phyloP scores from a whole-genome alignment of 2,329 filamentous ascomycete genomes.

The Alternaria brassicicola region DNA sequence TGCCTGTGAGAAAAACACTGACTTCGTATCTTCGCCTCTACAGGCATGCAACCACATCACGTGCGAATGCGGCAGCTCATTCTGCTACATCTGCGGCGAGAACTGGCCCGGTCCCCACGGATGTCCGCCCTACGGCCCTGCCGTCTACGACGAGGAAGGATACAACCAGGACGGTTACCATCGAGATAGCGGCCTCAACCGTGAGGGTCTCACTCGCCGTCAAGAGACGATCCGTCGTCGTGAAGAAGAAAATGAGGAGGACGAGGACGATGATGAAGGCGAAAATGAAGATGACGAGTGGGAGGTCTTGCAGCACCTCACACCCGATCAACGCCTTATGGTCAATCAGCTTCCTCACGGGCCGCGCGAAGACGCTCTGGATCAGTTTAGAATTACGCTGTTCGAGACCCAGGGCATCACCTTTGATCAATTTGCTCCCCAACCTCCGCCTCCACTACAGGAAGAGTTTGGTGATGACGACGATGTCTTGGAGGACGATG shows the following conservation, averaged over 20 bases:
- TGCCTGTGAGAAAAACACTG: too few relatives aligned
- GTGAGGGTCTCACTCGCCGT: conserved; percentile 27
- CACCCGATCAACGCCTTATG: conserved; percentile 10
- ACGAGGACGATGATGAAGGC: conserved; percentile 9
- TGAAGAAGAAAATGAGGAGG: conserved; percentile 15
- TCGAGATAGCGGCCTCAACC: conserved; percentile 33
- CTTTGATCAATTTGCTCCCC: conserved; percentile 6
- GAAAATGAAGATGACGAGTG: conserved; percentile 9
- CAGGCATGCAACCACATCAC: conserved; percentile 46
- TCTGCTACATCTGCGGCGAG: conserved; percentile 45
- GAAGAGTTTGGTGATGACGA: neutral
- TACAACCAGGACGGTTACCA: conserved; percentile 44
- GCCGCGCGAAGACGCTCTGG: conserved; percentile 19
- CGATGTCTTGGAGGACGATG: neutral
- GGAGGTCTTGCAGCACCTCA: conserved; percentile 26
- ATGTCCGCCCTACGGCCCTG: conserved; percentile 41
- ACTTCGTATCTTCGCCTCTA: too few relatives aligned
- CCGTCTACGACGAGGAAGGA: conserved; percentile 37
- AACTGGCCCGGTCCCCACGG: conserved; percentile 37
- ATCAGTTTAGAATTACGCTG: conserved; percentile 25
- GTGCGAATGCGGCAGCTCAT: conserved; percentile 38
- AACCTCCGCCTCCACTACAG: neutral
- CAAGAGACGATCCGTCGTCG: conserved; percentile 13
- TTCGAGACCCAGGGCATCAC: conserved; percentile 23
- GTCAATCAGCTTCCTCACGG: conserved; percentile 17